Evolutionary conservation across 148 eudicot genomes (phyloP), one percentile per base, ranked within the genome.

Genomic region (Silene conica): DNA sequence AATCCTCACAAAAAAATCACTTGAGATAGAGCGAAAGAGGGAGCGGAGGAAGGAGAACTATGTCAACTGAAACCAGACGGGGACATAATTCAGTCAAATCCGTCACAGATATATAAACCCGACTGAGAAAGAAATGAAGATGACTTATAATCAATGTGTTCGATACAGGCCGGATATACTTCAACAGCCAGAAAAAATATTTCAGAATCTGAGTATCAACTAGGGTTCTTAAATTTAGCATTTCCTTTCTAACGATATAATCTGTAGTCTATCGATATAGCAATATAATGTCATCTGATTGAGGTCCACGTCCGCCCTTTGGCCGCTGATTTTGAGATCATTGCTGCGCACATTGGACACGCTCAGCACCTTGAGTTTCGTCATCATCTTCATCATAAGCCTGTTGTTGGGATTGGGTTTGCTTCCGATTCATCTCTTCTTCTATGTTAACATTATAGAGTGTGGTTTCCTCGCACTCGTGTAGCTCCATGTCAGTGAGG

Each of bases 321-420:
- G 43, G 65, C 15, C 65, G 3, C 25, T 38, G 16, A 61, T 5
- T 25, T 15, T 19, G 14, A 2, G 1, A 69, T 86, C 76, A 90
- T 84, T 90, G 96, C 62, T 90, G 96, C 4, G 96, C 92, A 74
- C 96, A 90, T 65, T 90, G 90, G 54, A 88, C 92, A 74, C 90
- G 82, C 79, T 86, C 89, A 55, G 81, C 83, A 66, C 92, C 96
- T 4, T 82, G 82, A 3, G 74, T 84, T 75, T 83, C 81, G 7
- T 90, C 93, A 14, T 89, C 96, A 22, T 87, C 90, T 19, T 89
- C 94, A 67, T 90, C 92, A 10, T 90, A 88, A 20, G 87, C 87
- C 72, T 88, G 92, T 57, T 84, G 84, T 1, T 84, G 89, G 13
- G 85, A 84, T 10, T 72, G 83, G 11, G 83, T 57, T 80, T 86